phyloP scores from a whole-genome alignment of 768 basidiomycete genomes.

The Kwoniella sp. region DNA sequence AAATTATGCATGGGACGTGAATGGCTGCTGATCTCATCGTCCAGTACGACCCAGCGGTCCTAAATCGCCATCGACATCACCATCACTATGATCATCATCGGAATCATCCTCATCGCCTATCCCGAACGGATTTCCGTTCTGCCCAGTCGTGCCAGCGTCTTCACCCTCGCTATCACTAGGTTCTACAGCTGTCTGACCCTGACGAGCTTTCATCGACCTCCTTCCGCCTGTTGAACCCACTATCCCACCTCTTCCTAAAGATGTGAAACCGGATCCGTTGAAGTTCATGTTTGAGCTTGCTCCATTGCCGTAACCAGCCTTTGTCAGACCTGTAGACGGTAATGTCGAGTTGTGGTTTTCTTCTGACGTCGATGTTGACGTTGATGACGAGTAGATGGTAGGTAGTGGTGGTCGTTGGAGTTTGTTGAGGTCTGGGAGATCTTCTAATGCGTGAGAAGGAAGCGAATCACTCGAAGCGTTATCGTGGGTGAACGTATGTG shows the following conservation, averaged over 20 bases:
- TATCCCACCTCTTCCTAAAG: not conserved
- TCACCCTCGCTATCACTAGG: not conserved
- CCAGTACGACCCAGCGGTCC: not conserved
- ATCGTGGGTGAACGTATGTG: slow-evolving; percentile 39
- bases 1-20: too few species aligned
- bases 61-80: slow-evolving; percentile 1
- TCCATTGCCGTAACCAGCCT: not conserved
- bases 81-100: slow-evolving; percentile 4
- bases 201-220: slow-evolving; percentile 1
- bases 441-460: slow-evolving; percentile 27
- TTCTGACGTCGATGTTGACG: not conserved
- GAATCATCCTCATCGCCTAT: slow-evolving; percentile 6
- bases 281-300: not conserved
- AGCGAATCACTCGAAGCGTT: slow-evolving; percentile 48
- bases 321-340: not conserved
- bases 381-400: not conserved
- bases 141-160: not conserved
- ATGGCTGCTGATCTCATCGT: not conserved
- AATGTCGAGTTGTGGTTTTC: not conserved
- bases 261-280: not conserved
- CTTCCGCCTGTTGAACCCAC: not conserved
- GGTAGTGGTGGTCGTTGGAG: not conserved
- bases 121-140: not conserved
- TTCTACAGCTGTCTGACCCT: not conserved
- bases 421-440: slow-evolving; percentile 25